A percentile compares a stretch with the other conserved stretches of the same genome.
Conservation (phyloP, 2,329 filamentous ascomycete genomes). For the Paramyrothecium roridum region DNA sequence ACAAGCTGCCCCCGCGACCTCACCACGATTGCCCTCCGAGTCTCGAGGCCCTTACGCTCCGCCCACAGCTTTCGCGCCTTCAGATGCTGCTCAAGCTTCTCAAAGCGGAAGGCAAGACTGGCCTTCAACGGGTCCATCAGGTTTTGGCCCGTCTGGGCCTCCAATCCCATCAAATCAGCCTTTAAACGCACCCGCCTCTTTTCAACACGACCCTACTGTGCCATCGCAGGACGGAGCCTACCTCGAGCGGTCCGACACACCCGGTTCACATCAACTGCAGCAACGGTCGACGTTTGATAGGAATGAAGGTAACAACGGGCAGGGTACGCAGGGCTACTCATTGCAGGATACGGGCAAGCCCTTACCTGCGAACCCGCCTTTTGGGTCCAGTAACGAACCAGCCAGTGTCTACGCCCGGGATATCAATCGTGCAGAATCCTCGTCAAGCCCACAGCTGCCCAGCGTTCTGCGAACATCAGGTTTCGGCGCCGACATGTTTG, state of each 20-base stretch:
- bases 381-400: constrained; percentile 5
- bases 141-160: no score
- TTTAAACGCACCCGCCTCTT: no score
- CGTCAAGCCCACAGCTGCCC: constrained; percentile 56
- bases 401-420: constrained; percentile 9
- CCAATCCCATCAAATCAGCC: no score
- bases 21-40: constrained; percentile 23
- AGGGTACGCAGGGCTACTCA: background rate
- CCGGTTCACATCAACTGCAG: background rate
- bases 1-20: constrained; percentile 23
- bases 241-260: no score
- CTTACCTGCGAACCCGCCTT: constrained; percentile 2
- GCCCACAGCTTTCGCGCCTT: constrained; percentile 10
- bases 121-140: no score
- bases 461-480: constrained; percentile 56
- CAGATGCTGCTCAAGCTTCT: background rate
- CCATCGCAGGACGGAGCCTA: no score
- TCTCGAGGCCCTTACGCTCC: constrained; percentile 10
- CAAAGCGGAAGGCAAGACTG: background rate
- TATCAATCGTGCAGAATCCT: constrained; percentile 29
- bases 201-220: no score
- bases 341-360: background rate
- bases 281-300: background rate
- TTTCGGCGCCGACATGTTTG: constrained; percentile 59
- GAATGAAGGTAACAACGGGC: background rate